These are phyloP conservation scores for Sporothrix brunneoviolacea DNA, from an alignment of 2,329 filamentous ascomycete species.

Conservation along the genomic window DNA sequence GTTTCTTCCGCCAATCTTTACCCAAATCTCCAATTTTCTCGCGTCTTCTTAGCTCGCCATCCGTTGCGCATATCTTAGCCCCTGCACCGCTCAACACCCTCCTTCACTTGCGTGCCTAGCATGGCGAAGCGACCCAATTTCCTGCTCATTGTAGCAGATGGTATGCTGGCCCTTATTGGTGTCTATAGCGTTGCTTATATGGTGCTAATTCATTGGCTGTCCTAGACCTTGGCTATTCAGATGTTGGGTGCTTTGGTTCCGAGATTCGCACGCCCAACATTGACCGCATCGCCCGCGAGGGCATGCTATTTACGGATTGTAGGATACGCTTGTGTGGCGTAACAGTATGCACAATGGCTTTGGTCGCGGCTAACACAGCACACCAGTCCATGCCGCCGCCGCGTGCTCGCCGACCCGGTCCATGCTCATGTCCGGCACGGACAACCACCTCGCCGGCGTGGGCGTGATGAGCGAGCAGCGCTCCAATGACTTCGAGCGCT, in stretches of 20 bases:
- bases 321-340: no score
- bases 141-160: constrained; percentile 2
- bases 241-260: neutral
- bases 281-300: neutral
- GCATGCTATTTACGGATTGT: constrained; percentile 2
- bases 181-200: no score
- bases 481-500: neutral
- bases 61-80: no score
- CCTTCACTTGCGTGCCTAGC: no score
- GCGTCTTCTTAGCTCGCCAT: no score
- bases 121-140: constrained; percentile 4
- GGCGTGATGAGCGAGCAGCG: neutral
- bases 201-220: no score
- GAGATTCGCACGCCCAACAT: constrained; percentile 3
- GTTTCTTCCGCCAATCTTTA: no score
- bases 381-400: neutral
- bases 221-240: constrained; percentile 1
- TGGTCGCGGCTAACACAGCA: no score
- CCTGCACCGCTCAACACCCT: no score
- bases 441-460: constrained; percentile 5
- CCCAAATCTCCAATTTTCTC: no score
- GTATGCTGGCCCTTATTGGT: no score
- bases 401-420: constrained; percentile 5
- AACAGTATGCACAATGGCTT: no score
- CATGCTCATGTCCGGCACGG: constrained; percentile 6